Evolutionary conservation across 73 alveolate species (phyloP), one percentile per base, ranked within the genome.

Genomic region (Blepharisma stoltei): DNA sequence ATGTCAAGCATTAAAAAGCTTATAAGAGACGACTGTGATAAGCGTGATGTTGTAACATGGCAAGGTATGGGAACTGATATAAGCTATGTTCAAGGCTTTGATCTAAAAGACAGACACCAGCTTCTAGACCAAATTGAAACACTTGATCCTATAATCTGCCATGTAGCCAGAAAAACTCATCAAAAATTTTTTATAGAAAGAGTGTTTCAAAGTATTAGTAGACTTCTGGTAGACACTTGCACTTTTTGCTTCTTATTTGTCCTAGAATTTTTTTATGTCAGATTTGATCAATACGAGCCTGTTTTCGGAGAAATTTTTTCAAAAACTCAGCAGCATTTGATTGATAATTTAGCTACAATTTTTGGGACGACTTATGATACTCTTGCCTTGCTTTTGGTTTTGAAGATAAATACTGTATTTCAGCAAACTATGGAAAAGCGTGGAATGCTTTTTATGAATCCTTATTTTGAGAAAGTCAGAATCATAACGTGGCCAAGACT

Each of bases 21-120:
- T 18, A 70, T 85, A 6, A 76, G 69, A 71, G 93, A 89, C 41
- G 79, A 81, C 48, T 70, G 81, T 25, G 54, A 77, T 7, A 89
- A 89, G 67, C 32, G 43, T 76, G 93, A 89, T 60, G 37, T 84
- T 21, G 76, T 89, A 14, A 9, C 32, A 9, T 46, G n/a, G 1
- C 54, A 69, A 46, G 71, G 27, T 5, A 60, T 60, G 73, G 79
- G 27, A 1, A 23, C n/a, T 25, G n/a, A 43, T 9, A 69, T 7
- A 7, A n/a, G 3, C 27, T 38, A 69, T 69, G 41, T 69, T 38
- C 65, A 11, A 1, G 79, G 67, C 23, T 69, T 69, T 44, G 65
- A 69, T 25, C 14, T 60, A 53, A 46, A 38, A 69, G 27, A 38
- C 4, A 18, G 79, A 18, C 0, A 38, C 1, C 14, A n/a, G 1